phyloP scores from a whole-genome alignment of 225 moss, liverwort and hornwort genomes.

The Lunularia cruciata region DNA sequence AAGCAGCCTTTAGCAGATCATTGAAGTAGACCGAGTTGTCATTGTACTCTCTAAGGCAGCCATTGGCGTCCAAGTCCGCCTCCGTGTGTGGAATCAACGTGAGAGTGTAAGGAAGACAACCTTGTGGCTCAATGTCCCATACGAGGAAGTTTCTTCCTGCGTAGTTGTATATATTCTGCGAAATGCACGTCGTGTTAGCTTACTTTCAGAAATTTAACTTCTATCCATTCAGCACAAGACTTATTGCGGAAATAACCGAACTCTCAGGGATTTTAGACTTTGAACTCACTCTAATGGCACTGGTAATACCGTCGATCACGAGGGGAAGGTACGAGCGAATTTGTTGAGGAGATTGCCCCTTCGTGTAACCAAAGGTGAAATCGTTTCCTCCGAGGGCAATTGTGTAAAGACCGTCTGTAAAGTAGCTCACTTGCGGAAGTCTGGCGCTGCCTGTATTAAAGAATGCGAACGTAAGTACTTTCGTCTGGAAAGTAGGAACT shows the following conservation, averaged over 20 bases:
- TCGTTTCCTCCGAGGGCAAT: slow-evolving; percentile 51
- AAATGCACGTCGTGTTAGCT: not conserved
- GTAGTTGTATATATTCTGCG: slow-evolving; percentile 33
- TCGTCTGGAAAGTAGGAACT: too few species aligned
- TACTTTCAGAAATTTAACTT: too few species aligned
- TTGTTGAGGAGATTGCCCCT: slow-evolving; percentile 34
- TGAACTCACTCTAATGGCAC: slow-evolving; percentile 39
- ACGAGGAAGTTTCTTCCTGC: slow-evolving; percentile 39
- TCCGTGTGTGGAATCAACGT: slow-evolving; percentile 40
- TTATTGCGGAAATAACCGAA: too few species aligned
- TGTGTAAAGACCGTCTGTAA: slow-evolving; percentile 37
- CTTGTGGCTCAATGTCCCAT: slow-evolving; percentile 49
- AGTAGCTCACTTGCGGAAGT: slow-evolving; percentile 28
- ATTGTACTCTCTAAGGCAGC: slow-evolving; percentile 47
- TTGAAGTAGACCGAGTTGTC: slow-evolving; percentile 32
- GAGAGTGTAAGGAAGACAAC: slow-evolving; percentile 49
- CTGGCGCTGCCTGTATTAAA: slow-evolving; percentile 27
- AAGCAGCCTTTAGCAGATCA: slow-evolving; percentile 31
- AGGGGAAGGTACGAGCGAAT: slow-evolving; percentile 43
- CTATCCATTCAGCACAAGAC: too few species aligned
- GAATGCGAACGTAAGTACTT: too few species aligned
- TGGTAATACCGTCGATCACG: slow-evolving; percentile 34
- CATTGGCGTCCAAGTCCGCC: slow-evolving; percentile 35
- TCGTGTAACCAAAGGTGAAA: slow-evolving; percentile 49
- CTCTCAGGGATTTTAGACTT: not conserved